Conservation (phyloP, 345 rosid species). For the Syzygium oleosum region DNA sequence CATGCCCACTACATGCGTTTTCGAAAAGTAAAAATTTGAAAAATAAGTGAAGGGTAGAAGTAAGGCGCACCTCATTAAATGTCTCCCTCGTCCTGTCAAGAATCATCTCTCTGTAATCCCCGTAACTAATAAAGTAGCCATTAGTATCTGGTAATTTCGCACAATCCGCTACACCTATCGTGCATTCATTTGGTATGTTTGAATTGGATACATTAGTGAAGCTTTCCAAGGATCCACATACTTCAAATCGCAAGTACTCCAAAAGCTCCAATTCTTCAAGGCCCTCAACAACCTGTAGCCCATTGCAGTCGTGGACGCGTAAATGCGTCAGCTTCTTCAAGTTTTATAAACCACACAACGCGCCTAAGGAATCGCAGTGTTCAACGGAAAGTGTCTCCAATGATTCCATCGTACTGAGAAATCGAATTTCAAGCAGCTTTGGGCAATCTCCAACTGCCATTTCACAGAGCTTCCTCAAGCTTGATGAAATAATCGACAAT, state of each 20-base stretch:
- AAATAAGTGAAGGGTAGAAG: background rate
- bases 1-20: background rate
- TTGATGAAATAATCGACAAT: background rate
- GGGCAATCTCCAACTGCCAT: accelerated
- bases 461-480: accelerated
- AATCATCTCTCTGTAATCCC: background rate
- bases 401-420: background rate
- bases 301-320: accelerated
- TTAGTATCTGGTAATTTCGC: background rate
- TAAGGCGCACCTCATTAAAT: background rate
- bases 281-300: background rate
- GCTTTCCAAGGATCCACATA: accelerated
- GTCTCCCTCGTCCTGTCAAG: background rate
- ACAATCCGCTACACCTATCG: accelerated
- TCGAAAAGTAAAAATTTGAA: background rate
- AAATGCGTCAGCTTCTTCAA: accelerated
- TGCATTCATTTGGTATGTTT: background rate
- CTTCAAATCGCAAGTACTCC: accelerated
- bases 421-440: background rate
- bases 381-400: accelerated
- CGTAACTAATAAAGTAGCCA: accelerated
- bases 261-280: background rate
- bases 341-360: background rate
- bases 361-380: accelerated
- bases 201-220: background rate